phyloP scores from a whole-genome alignment of 2,329 filamentous ascomycete genomes.

The Sclerotinia subarctica region DNA sequence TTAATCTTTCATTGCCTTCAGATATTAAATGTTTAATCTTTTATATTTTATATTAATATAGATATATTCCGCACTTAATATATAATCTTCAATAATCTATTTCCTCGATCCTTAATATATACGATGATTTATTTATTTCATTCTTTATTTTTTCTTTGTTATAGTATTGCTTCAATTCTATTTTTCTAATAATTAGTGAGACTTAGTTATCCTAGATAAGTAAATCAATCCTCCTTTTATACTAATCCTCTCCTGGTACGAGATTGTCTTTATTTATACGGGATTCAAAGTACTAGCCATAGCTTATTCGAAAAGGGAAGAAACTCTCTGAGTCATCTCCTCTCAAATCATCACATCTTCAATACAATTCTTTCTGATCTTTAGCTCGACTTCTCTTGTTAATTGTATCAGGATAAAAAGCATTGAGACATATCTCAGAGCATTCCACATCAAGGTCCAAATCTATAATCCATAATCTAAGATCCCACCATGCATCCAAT shows the following conservation, averaged over 20 bases:
- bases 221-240: too few relatives aligned
- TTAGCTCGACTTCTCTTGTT: background rate
- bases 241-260: background rate
- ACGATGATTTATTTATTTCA: too few relatives aligned
- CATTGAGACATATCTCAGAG: too few relatives aligned
- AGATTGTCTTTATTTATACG: background rate
- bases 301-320: background rate
- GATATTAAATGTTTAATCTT: background rate
- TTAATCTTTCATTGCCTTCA: background rate
- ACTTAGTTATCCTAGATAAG: background rate
- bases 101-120: background rate
- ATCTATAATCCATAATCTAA: too few relatives aligned
- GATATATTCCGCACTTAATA: background rate
- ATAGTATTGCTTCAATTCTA: background rate
- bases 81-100: background rate
- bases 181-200: background rate
- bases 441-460: too few relatives aligned
- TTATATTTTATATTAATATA: background rate
- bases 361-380: background rate
- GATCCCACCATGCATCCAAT: background rate
- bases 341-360: background rate
- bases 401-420: too few relatives aligned
- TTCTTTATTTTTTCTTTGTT: background rate
- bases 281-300: too few relatives aligned
- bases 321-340: background rate